Evolutionary conservation across 495 filamentous ascomycete genomes (phyloP).

Genomic region (Wilcoxina mikolae): DNA sequence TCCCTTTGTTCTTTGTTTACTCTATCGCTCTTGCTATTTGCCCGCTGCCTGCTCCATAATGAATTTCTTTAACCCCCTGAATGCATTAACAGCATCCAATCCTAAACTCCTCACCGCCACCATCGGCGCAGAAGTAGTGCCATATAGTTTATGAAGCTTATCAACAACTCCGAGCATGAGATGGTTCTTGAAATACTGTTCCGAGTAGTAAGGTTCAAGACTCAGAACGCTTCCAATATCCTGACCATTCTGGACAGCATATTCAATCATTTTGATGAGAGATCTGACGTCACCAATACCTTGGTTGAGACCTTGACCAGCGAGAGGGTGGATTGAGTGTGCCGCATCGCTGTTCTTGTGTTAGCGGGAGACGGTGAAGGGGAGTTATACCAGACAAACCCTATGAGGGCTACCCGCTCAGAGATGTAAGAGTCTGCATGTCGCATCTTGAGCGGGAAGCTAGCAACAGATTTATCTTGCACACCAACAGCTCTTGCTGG

Average conservation of each 20-base stretch:
- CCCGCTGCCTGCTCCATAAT: conserved; percentile 86
- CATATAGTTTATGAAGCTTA: conserved; percentile 86
- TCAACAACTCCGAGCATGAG: conserved; percentile 79
- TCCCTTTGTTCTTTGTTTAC: background rate
- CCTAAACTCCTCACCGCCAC: conserved; percentile 60
- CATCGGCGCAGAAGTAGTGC: conserved; percentile 55
- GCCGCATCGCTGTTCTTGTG: conserved; percentile 50
- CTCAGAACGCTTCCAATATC: conserved; percentile 61
- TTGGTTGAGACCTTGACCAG: conserved; percentile 88
- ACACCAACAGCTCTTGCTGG: conserved; percentile 49
- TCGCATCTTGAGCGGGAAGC: conserved; percentile 78
- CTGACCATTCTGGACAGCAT: conserved; percentile 65
- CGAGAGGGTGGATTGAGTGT: conserved; percentile 86
- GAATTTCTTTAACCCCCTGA: conserved; percentile 65
- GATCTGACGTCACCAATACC: conserved; percentile 75
- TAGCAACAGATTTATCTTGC: conserved; percentile 68
- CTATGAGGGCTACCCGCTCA: conserved; percentile 73
- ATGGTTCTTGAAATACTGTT: conserved; percentile 69
- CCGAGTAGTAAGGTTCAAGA: conserved; percentile 62
- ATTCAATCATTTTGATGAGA: conserved; percentile 55
- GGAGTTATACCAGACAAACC: conserved; percentile 26
- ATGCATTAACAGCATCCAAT: conserved; percentile 56
- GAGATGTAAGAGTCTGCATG: conserved; percentile 86
- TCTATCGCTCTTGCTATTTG: background rate
- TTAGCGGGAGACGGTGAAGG: background rate